These are phyloP conservation scores for Globisporangium okanoganense DNA, from an alignment of 352 stramenopile species.

Conservation along the genomic window DNA sequence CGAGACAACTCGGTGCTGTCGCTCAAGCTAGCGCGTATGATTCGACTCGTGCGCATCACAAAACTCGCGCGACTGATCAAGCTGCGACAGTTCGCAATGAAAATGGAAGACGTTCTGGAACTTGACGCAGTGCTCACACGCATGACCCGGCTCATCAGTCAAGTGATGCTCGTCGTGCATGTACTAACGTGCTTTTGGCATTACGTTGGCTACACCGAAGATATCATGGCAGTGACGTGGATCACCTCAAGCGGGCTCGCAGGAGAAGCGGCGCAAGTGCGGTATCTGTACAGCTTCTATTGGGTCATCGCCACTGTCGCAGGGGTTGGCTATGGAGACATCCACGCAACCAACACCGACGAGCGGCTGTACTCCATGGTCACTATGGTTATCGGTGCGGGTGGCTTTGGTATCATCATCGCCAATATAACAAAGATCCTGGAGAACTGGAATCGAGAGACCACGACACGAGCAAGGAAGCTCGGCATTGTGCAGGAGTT, in stretches of 20 bases:
- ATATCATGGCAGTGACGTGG: conserved; percentile 40
- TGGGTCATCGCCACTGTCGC: conserved; percentile 81
- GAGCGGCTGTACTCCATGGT: conserved; percentile 72
- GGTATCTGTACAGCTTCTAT: conserved; percentile 83
- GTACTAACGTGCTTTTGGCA: conserved; percentile 81
- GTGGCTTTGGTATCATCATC: conserved; percentile 79
- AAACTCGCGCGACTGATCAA: conserved; percentile 74
- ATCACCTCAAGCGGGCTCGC: conserved; percentile 28
- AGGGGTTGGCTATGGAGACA: conserved; percentile 80
- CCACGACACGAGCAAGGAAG: conserved; percentile 44
- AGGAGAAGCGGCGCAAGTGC: conserved; percentile 23
- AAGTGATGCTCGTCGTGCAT: conserved; percentile 70
- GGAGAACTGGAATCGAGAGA: conserved; percentile 72
- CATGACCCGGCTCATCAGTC: conserved; percentile 54
- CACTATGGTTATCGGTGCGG: conserved; percentile 68
- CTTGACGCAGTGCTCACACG: conserved; percentile 62
- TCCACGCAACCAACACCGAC: conserved; percentile 63
- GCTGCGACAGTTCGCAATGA: conserved; percentile 60
- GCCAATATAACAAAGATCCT: conserved; percentile 83
- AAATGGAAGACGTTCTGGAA: conserved; percentile 65
- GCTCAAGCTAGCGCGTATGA: conserved; percentile 58
- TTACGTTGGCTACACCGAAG: conserved; percentile 42
- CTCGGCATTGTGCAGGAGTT: conserved; percentile 66
- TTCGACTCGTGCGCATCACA: conserved; percentile 61
- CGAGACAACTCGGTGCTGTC: conserved; percentile 47